phyloP scores from a whole-genome alignment of 257 asterid species.

The Petrea volubilis region DNA sequence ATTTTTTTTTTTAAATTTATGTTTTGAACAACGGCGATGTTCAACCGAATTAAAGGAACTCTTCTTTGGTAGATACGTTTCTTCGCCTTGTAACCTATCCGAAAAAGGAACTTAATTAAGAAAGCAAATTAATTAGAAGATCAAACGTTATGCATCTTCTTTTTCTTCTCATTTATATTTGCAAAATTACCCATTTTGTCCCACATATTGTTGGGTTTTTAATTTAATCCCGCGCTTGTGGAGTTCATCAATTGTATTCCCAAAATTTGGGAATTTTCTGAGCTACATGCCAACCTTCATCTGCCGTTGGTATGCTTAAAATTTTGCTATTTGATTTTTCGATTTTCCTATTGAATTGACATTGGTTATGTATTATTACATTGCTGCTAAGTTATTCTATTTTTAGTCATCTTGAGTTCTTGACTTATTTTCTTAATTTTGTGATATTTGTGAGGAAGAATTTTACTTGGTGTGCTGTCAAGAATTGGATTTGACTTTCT shows the following conservation, averaged over 20 bases:
- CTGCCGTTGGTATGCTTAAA: no score
- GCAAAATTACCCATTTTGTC: no score
- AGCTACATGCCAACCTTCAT: no score
- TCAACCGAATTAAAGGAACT: neutral
- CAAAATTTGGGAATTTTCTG: no score
- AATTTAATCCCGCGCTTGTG: no score
- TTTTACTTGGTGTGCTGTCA: neutral
- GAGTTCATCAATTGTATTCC: no score
- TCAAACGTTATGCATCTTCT: neutral
- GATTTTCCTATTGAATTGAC: neutral
- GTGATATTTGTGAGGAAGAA: neutral
- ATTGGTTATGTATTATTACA: neutral
- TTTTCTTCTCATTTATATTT: neutral
- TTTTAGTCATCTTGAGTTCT: slow-evolving; percentile 2
- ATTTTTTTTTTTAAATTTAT: neutral
- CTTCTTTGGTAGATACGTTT: neutral
- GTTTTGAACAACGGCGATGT: neutral
- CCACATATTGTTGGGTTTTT: no score
- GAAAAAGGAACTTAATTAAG: neutral
- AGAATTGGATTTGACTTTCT: neutral
- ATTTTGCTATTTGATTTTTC: neutral
- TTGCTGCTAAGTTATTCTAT: neutral
- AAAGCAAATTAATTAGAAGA: neutral
- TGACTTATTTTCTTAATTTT: neutral
- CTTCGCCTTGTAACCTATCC: neutral